These are phyloP conservation scores for Otatea glauca DNA, from an alignment of 176 grass and related monocot genomes.

Conservation along the genomic window DNA sequence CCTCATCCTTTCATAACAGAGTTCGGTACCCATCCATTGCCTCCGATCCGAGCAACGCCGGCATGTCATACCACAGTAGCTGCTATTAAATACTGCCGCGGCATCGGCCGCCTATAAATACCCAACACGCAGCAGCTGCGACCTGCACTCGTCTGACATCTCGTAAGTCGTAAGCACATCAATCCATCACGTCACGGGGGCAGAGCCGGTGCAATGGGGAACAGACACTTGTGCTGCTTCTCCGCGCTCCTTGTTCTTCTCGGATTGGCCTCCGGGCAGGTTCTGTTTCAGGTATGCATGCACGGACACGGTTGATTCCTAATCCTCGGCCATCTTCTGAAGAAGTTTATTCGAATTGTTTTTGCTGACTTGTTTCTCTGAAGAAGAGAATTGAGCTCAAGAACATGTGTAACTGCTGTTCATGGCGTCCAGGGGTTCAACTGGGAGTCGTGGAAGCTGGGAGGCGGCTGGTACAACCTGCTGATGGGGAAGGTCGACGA, in stretches of 20 bases:
- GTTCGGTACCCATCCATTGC: conserved; percentile 25
- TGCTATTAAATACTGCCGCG: not conserved
- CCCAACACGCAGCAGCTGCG: not conserved
- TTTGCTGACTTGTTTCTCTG: not conserved
- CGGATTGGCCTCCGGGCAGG: conserved; percentile 39
- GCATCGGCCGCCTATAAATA: conserved; percentile 27
- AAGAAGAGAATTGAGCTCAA: not conserved
- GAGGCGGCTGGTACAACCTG: conserved; percentile 70
- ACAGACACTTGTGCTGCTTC: conserved; percentile 18
- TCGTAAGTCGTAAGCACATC: not conserved
- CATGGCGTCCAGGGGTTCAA: conserved; percentile 67
- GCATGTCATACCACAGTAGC: not conserved
- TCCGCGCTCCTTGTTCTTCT: conserved; percentile 32
- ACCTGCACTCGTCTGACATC: not conserved
- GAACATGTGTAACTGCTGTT: not conserved
- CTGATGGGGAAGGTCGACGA: conserved; percentile 60
- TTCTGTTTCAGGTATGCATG: conserved; percentile 63
- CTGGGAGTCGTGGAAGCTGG: conserved; percentile 84
- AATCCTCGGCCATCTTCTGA: not conserved
- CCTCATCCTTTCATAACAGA: not conserved
- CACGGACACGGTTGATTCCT: too few relatives aligned
- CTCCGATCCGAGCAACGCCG: conserved; percentile 48
- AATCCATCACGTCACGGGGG: not conserved
- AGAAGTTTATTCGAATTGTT: not conserved
- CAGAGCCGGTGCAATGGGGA: conserved; percentile 6